A percentile compares a stretch with the other conserved stretches of the same genome.
Conservation (phyloP, 306 rosid genomes). For the Senna siamea region DNA sequence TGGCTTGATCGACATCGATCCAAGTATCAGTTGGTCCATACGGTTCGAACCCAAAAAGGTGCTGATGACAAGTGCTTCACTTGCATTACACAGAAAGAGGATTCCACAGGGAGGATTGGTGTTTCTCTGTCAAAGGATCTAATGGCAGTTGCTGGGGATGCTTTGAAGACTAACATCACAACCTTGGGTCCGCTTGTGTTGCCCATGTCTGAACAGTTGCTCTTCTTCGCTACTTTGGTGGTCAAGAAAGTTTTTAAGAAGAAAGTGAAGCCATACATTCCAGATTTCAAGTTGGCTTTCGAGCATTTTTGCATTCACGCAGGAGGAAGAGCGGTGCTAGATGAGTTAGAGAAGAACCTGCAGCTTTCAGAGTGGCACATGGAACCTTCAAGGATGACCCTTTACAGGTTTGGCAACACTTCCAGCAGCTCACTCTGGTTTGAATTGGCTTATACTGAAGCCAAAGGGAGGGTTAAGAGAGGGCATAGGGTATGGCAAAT, state of each 20-base stretch:
- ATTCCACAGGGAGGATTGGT: slow-evolving; percentile 50
- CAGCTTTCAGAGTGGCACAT: slow-evolving; percentile 61
- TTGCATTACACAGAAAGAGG: slow-evolving; percentile 62
- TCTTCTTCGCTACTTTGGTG: slow-evolving; percentile 57
- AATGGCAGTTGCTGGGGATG: slow-evolving; percentile 72
- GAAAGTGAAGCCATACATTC: slow-evolving; percentile 66
- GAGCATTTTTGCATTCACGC: slow-evolving; percentile 75
- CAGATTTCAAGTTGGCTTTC: slow-evolving; percentile 67
- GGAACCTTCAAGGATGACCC: slow-evolving; percentile 79
- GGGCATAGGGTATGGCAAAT: slow-evolving; percentile 74
- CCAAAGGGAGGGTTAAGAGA: slow-evolving; percentile 60
- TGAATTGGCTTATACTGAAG: slow-evolving; percentile 64
- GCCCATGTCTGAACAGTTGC: slow-evolving; percentile 68
- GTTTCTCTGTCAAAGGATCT: slow-evolving; percentile 68
- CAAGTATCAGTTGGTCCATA: slow-evolving; percentile 60
- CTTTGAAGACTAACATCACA: slow-evolving; percentile 68
- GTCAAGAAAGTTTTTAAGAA: slow-evolving; percentile 56
- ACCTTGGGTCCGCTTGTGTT: slow-evolving; percentile 67
- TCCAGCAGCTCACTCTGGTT: slow-evolving; percentile 73
- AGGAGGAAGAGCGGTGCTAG: slow-evolving; percentile 71
- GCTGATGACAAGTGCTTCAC: slow-evolving; percentile 66
- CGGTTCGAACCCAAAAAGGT: slow-evolving; percentile 66
- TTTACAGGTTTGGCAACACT: slow-evolving; percentile 68
- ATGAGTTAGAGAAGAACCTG: slow-evolving; percentile 70
- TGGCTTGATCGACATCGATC: slow-evolving; percentile 40